Evolutionary conservation across 257 asterid genomes (phyloP).

Genomic region (Solanum habrochaites): DNA sequence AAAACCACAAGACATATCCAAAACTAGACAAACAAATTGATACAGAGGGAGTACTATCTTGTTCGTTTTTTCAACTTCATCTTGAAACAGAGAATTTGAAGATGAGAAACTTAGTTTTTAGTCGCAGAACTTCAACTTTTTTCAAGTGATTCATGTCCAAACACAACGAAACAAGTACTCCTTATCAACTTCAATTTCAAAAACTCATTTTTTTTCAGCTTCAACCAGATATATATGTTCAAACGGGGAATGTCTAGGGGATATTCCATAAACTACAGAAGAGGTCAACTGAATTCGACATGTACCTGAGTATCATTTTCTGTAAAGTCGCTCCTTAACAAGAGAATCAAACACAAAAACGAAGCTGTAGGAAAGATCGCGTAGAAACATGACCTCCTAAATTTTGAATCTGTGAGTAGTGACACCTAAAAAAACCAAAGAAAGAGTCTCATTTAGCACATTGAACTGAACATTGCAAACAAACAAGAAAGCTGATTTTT

Average conservation of each 20-base stretch:
- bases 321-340: conserved; percentile 18
- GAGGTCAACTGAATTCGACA: not conserved
- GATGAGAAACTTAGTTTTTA: not conserved
- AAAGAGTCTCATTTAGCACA: not conserved
- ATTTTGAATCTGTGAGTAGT: conserved; percentile 21
- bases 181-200: not conserved
- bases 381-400: conserved; percentile 22
- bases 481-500: not conserved
- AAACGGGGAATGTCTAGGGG: not conserved
- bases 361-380: conserved; percentile 27
- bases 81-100: not conserved
- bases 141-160: not conserved
- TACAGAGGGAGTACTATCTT: too few species aligned
- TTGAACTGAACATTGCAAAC: not conserved
- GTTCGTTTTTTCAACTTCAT: not conserved
- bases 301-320: conserved; percentile 33
- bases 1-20: too few species aligned
- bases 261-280: not conserved
- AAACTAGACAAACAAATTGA: not conserved
- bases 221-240: not conserved
- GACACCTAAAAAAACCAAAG: conserved; percentile 17
- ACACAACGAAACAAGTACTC: not conserved
- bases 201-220: not conserved
- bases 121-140: not conserved
- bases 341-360: conserved; percentile 18